A percentile compares a stretch with the other conserved stretches of the same genome.
Evolutionary conservation across 176 grass and related monocot species (phyloP).

Genomic region (Thalia dealbata): DNA sequence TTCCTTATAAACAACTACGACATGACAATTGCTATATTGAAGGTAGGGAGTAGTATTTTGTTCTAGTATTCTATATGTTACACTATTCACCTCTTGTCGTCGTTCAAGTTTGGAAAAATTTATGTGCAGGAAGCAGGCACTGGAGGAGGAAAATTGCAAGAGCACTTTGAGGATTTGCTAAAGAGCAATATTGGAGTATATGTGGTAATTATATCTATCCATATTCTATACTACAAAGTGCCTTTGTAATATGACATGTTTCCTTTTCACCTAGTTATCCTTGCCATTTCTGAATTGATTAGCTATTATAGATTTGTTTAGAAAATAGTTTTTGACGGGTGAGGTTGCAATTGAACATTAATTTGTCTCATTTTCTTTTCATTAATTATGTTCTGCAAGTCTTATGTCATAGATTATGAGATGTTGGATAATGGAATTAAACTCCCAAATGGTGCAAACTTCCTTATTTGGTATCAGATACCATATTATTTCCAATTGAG

Average conservation of each 20-base stretch:
- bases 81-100: not conserved
- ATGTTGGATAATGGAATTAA: too few species aligned
- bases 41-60: conserved; percentile 29
- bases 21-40: conserved; percentile 80
- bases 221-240: not conserved
- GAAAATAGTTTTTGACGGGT: too few species aligned
- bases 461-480: too few species aligned
- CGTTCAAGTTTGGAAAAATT: conserved; percentile 3
- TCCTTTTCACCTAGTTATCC: not conserved
- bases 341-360: too few species aligned
- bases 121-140: conserved; percentile 79
- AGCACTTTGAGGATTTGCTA: conserved; percentile 88
- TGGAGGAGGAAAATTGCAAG: conserved; percentile 71
- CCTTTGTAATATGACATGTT: not conserved
- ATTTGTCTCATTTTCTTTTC: not conserved
- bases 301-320: too few species aligned
- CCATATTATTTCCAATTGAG: too few species aligned
- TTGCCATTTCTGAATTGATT: too few species aligned
- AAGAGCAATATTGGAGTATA: conserved; percentile 96
- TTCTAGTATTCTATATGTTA: not conserved
- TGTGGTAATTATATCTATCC: conserved; percentile 51
- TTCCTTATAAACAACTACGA: conserved; percentile 99
- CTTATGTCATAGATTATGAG: too few species aligned
- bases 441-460: too few species aligned
- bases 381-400: too few species aligned